phyloP scores from a whole-genome alignment of 495 filamentous ascomycete species.

The Penicillium odoratum region DNA sequence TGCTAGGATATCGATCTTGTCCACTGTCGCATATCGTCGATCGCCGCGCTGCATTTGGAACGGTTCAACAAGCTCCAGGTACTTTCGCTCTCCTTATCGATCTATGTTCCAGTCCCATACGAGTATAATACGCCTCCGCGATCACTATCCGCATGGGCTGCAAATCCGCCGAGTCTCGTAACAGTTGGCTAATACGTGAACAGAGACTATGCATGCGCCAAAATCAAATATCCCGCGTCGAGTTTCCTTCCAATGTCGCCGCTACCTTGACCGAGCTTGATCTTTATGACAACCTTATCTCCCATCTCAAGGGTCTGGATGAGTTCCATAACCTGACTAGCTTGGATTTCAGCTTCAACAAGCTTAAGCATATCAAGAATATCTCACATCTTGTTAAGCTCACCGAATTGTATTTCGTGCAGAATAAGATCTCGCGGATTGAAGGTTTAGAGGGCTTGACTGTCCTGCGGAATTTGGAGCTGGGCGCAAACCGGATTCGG shows the following conservation, averaged over 20 bases:
- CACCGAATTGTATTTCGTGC: conserved; percentile 87
- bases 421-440: conserved; percentile 89
- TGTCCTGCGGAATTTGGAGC: conserved; percentile 77
- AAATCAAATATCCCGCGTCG: conserved; percentile 80
- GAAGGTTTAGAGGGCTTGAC: conserved; percentile 77
- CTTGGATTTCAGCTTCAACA: conserved; percentile 96
- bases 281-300: conserved; percentile 96
- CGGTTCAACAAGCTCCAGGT: conserved; percentile 76
- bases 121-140: background rate
- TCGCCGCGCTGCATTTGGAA: conserved; percentile 74
- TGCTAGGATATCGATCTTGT: conserved; percentile 82
- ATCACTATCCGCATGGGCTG: background rate
- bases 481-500: conserved; percentile 88
- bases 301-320: conserved; percentile 81
- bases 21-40: conserved; percentile 78
- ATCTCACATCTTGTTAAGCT: conserved; percentile 76
- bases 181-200: conserved; percentile 12
- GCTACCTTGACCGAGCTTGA: conserved; percentile 78
- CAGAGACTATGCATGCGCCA: conserved; percentile 89
- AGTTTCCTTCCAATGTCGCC: conserved; percentile 61
- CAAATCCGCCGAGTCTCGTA: background rate
- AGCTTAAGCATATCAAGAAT: conserved; percentile 97
- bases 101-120: background rate
- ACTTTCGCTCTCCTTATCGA: conserved; percentile 5
- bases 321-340: conserved; percentile 69